Evolutionary conservation across 176 grass and related monocot genomes (phyloP), one percentile per base, ranked within the genome.

Genomic region (Triticum dicoccoides): DNA sequence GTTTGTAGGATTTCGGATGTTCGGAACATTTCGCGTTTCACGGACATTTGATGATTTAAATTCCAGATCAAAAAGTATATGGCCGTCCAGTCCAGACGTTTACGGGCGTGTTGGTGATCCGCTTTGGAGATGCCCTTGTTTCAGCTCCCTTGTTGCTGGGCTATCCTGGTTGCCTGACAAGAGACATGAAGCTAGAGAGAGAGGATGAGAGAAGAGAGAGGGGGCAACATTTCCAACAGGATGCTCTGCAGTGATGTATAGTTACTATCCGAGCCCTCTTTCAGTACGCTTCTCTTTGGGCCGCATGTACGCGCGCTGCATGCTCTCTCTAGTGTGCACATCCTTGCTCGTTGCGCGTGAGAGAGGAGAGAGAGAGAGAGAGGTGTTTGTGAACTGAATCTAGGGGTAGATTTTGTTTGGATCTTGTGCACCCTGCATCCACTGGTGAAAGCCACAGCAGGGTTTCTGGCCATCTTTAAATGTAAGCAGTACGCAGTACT

Each of bases 361-460:
- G 35, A 25, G 51, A 73, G 42, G 51, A 73, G 42, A 67, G 62
- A 78, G 83, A 78, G 83, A 29, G 74, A 25, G 49, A 39, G 84
- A 33, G 41, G 44, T 13, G 44, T 47, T 47, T 47, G 44, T 66
- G 65, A 85, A 69, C 76, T 87, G 74, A 92, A 87, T 92, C 92
- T 90, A 86, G 79, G 61, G 72, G 89, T 91, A 70, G 94, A 96
- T 98, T 94, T 94, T 96, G 90, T 94, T 96, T 92, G 90, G 94
- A 99, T 96, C 87, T 87, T 93, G 90, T 89, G 90, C 81, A 65
- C 76, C 84, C 72, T 92, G 80, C 86, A 87, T 89, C 77, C 88
- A 88, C 89, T 91, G 89, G 87, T 85, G 89, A 89, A 85, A 84
- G 87, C 84, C 81, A 89, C 82, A 91, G 82, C 85, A 88, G 82